Conservation (phyloP, 192 early-diverging fungal genomes). For the Umbelopsis sp. region DNA sequence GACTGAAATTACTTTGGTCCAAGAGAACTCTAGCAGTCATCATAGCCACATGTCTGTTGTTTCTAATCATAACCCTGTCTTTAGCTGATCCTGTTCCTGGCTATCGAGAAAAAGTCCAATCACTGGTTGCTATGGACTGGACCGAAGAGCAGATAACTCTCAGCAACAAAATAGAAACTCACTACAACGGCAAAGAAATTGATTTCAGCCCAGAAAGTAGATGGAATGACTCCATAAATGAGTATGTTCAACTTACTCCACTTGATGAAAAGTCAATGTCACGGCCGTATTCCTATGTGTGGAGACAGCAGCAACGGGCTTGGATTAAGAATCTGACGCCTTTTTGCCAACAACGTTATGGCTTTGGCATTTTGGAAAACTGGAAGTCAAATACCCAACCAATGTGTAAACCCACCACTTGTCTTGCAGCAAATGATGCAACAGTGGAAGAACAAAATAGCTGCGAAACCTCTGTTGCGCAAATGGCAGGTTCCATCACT, state of each 20-base stretch:
- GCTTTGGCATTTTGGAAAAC: not conserved
- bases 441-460: not conserved
- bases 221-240: not conserved
- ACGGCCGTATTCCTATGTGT: constrained; percentile 1
- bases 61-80: not conserved
- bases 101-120: constrained; percentile 12
- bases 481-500: not conserved
- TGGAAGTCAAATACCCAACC: not conserved
- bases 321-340: not conserved
- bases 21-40: not conserved
- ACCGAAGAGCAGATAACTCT: not conserved
- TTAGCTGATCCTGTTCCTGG: not conserved
- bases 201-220: not conserved
- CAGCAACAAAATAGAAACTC: not conserved
- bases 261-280: not conserved
- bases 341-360: not conserved
- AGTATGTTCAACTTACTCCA: not conserved
- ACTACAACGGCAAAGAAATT: not conserved
- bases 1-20: not conserved
- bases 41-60: not conserved
- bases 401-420: not conserved
- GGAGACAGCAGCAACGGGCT: not conserved
- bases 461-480: too few species aligned
- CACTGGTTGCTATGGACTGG: constrained; percentile 11
- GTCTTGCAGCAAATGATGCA: not conserved